These are phyloP conservation scores for Naganishia vishniacii DNA, from an alignment of 768 basidiomycete species.

Conservation along the genomic window DNA sequence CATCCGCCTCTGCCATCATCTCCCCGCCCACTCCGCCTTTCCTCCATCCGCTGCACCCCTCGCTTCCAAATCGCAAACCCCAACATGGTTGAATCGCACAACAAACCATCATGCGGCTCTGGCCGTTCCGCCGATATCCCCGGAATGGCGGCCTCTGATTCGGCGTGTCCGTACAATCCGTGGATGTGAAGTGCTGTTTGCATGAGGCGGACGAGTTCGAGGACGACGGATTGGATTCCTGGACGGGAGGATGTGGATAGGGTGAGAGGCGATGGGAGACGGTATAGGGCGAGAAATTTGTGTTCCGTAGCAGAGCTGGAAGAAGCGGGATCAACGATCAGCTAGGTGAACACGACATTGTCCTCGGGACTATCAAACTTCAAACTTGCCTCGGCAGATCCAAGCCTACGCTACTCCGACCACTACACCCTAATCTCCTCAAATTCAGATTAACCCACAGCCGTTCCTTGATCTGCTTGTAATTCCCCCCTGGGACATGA, in stretches of 20 bases:
- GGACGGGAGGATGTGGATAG: not conserved
- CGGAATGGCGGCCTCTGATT: not conserved
- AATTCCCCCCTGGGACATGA: slow-evolving; percentile 6
- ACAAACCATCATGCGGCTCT: slow-evolving; percentile 17
- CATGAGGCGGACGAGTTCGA: slow-evolving; percentile 16
- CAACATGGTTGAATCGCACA: slow-evolving; percentile 21
- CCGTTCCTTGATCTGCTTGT: slow-evolving; percentile 3
- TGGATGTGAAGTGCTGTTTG: slow-evolving; percentile 16
- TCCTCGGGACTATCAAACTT: too few species aligned
- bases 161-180: slow-evolving; percentile 8
- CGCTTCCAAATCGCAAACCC: slow-evolving; percentile 4
- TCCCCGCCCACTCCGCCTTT: not conserved
- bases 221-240: slow-evolving; percentile 1
- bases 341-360: too few species aligned
- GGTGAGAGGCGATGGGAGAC: not conserved
- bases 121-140: not conserved
- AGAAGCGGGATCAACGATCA: not conserved
- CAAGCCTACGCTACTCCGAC: not conserved
- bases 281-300: slow-evolving; percentile 25
- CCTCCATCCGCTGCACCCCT: not conserved
- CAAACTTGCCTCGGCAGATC: slow-evolving; percentile 7
- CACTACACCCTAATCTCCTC: slow-evolving; percentile 13
- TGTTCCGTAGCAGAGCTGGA: slow-evolving; percentile 13
- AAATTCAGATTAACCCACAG: slow-evolving; percentile 20
- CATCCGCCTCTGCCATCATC: too few species aligned